Conservation (phyloP, 176 grass and related monocot genomes). For the Aegilops bicornis region DNA sequence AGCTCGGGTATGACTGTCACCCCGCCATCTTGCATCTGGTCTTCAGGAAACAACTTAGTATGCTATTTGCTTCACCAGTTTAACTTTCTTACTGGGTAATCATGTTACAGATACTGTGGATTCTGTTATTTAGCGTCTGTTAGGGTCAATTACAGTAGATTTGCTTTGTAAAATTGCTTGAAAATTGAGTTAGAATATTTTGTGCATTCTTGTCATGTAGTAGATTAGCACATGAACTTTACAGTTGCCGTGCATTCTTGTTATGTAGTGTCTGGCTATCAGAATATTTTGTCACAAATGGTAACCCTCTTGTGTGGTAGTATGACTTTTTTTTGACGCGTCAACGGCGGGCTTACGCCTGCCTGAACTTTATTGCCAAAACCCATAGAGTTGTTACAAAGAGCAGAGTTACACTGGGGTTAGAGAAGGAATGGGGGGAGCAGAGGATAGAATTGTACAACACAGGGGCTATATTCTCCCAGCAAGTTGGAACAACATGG, state of each 20-base stretch:
- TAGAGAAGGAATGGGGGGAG: too few species aligned
- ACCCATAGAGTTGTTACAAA: too few species aligned
- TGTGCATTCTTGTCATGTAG: not conserved
- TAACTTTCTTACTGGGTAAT: slow-evolving; percentile 5
- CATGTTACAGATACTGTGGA: not conserved
- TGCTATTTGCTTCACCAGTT: not conserved
- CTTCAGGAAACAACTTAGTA: not conserved
- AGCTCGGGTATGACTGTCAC: slow-evolving; percentile 23
- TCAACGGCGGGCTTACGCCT: too few species aligned
- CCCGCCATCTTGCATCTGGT: not conserved
- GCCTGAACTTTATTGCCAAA: too few species aligned
- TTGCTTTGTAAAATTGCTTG: not conserved
- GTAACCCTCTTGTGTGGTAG: too few species aligned
- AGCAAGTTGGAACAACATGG: too few species aligned
- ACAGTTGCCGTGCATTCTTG: not conserved
- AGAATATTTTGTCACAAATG: not conserved
- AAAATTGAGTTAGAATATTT: not conserved
- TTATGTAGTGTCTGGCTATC: not conserved
- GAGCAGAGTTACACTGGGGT: too few species aligned
- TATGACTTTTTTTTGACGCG: too few species aligned
- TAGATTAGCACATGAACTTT: too few species aligned
- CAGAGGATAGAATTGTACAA: too few species aligned
- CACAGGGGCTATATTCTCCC: too few species aligned
- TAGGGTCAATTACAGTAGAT: not conserved
- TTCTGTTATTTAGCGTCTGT: slow-evolving; percentile 16